These are phyloP conservation scores for Guyanaporus albipodus DNA, from an alignment of 768 basidiomycete genomes.

Conservation along the genomic window DNA sequence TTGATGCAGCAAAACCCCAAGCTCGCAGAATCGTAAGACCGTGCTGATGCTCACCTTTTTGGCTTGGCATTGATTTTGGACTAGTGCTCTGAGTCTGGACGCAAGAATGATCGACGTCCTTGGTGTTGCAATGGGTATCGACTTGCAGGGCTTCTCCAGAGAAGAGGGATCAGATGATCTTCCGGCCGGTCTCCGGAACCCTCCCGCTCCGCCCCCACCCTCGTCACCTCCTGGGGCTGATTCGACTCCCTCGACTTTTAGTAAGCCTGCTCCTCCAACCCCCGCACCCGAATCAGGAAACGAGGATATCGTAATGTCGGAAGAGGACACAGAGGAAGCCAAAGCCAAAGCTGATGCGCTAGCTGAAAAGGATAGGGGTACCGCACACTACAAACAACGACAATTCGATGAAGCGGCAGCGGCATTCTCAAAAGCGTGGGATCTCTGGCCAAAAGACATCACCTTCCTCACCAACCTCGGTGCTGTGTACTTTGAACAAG, in stretches of 20 bases:
- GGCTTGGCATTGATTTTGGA: constrained; percentile 7
- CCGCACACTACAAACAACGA: constrained; percentile 81
- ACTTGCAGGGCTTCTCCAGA: constrained; percentile 81
- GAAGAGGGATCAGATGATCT: constrained; percentile 82
- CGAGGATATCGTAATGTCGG: constrained; percentile 64
- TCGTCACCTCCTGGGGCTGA: constrained; percentile 27
- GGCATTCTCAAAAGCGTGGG: constrained; percentile 87
- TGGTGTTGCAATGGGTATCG: constrained; percentile 89
- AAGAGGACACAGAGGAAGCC: constrained; percentile 65
- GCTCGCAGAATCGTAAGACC: constrained; percentile 53
- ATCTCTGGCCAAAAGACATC: constrained; percentile 87
- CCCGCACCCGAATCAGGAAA: constrained; percentile 38
- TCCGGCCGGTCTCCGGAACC: constrained; percentile 51
- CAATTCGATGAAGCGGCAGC: constrained; percentile 73
- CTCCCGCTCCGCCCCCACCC: constrained; percentile 20
- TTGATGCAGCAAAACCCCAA: constrained; percentile 65
- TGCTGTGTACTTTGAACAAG: constrained; percentile 94
- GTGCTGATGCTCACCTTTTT: background rate
- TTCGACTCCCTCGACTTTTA: constrained; percentile 39
- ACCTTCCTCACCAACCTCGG: constrained; percentile 86
- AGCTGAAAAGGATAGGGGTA: constrained; percentile 74
- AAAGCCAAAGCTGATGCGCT: constrained; percentile 74
- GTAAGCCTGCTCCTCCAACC: constrained; percentile 38
- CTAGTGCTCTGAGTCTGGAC: constrained; percentile 59
- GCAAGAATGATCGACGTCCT: constrained; percentile 93